Evolutionary conservation across 768 basidiomycete genomes (phyloP), one percentile per base, ranked within the genome.

Genomic region (Hypsizygus marmoreus): DNA sequence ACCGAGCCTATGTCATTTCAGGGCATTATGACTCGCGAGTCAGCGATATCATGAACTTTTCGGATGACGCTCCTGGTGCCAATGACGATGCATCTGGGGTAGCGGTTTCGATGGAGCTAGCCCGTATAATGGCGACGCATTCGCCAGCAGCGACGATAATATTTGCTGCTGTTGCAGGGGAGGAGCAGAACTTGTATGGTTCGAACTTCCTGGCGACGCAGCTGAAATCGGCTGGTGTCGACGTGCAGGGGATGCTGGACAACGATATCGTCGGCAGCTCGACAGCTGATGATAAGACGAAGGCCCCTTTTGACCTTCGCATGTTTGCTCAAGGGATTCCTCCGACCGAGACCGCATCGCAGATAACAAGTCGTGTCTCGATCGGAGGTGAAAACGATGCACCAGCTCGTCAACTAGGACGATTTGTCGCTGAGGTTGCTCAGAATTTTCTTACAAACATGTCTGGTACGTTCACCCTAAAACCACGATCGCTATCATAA

Each of bases 261-360:
- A 80, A 80, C 53, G 79, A 80, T 52, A 80, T 80, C 49, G 76
- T 80, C 6, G 78, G 79, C 1, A 74, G 74, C 38, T 68, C 76
- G 9, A 75, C 70, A 37, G 76, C 60, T 7, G 77, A 79, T 51
- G 72, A 77, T 31, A 73, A 74, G 3, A 65, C 68, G 13, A 58
- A 53, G 17, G 76, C 79, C 45, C 72, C 75, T 5, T 71, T 72
- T 51, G 71, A 71, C 48, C 73, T 80, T 51, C 67, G 79, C 4
- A 71, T 81, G 67, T 81, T 78, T 51, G 68, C 69, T 4, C 69
- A 75, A 33, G 78, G 78, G 6, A 72, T 81, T 25, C 78, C 78
- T 0, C 59, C 71, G 3, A 66, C 73, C 2, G 76, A 76, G 33
- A 70, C 65, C 8, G 57, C 69, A 1, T 43, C 69, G 1, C 58